Base-by-base conservation (phyloP, 441 rosid species). In the Pelargonium cotyledonis region DNA sequence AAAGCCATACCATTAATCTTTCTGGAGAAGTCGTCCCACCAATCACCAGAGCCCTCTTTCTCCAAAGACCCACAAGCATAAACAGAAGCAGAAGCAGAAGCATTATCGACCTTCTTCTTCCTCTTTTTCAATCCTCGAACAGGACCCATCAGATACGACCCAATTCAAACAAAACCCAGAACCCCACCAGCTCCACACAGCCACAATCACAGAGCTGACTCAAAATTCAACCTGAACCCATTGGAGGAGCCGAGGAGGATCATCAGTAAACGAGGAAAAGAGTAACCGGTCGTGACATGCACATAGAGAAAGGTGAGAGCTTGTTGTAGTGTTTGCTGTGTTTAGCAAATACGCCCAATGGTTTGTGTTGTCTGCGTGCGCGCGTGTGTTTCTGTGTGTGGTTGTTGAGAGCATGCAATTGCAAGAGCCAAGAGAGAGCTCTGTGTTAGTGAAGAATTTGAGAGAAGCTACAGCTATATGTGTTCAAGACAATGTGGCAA, bases 11-110 rank as follows among this genome's bases (percentile, higher is more conserved):
- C 88, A 76, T 79, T 75, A 77, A 83, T 72, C 78, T 77, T 70
- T 66, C 67, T 78, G 65, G 80, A 84, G 64, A 83, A 81, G 57
- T 85, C 87, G 71, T 73, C 83, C 81, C 83, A 84, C 86, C 87
- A 81, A 81, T 83, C 85, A 68, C 63, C 70, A 70, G 87, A 72
- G 51, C 72, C 80, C 69, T 83, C 82, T 67, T 76, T 78, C 69
- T 73, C 80, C 12, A 82, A 51, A 70, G 83, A 83, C 85, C 80
- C 84, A 78, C 83, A 78, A 67, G 65, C 23, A 21, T 21, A 21
- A 21, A 21, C 72, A 23, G n/a, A 60, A 61, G 67, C 65, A 21
- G 65, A 61, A 61, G 57, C 78, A 70, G 75, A 78, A 75, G 69
- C 83, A 71, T 75, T 77, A 68, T 79, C 85, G 31, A 51, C 65